Conservation (phyloP, 1,284 basidiomycete species). For the Ustilago hordei region DNA sequence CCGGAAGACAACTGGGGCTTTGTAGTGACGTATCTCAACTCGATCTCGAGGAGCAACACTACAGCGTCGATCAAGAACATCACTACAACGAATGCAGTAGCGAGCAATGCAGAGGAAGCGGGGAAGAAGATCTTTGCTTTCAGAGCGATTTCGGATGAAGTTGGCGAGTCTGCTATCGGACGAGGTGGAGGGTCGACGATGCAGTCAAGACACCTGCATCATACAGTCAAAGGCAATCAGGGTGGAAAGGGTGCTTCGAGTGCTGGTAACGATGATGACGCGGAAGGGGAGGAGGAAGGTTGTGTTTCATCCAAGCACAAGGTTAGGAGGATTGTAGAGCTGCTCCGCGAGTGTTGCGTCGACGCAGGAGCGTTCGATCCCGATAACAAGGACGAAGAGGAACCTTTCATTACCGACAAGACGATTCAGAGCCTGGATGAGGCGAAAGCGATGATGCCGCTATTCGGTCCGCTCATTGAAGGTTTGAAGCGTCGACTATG, state of each 20-base stretch:
- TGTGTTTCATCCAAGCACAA: constrained; percentile 73
- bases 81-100: constrained; percentile 22
- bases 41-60: constrained; percentile 44
- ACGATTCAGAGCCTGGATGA: constrained; percentile 63
- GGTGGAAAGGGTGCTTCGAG: not conserved
- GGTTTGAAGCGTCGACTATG: constrained; percentile 63
- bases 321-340: constrained; percentile 86
- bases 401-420: constrained; percentile 47
- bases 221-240: constrained; percentile 20
- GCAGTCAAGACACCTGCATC: constrained; percentile 35
- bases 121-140: constrained; percentile 52
- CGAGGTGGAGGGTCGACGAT: constrained; percentile 2
- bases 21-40: constrained; percentile 53
- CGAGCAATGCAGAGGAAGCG: constrained; percentile 9
- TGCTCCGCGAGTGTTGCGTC: constrained; percentile 77
- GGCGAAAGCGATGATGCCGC: constrained; percentile 57
- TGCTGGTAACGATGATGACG: constrained; percentile 8
- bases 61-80: constrained; percentile 55
- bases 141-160: constrained; percentile 59
- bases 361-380: constrained; percentile 50
- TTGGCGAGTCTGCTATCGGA: constrained; percentile 11
- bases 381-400: constrained; percentile 17
- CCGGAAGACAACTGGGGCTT: constrained; percentile 64
- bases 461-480: constrained; percentile 59
- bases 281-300: constrained; percentile 20